Base-by-base conservation (phyloP, 441 rosid species). In the Metrosideros polymorpha region DNA sequence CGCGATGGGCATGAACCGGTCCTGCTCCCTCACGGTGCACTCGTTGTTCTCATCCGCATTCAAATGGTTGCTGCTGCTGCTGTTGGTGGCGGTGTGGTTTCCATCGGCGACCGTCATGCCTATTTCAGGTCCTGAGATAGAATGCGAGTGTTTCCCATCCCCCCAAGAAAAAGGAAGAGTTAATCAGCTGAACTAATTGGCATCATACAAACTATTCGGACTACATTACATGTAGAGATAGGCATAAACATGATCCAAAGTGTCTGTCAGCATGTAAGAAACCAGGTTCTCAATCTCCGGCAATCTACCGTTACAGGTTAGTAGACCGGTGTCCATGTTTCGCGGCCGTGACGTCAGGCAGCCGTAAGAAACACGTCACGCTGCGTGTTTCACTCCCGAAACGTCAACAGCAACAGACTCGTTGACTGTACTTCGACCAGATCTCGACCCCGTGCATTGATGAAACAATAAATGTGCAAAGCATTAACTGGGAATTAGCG, bases 1-100 rank as follows among this genome's bases (percentile, higher is more conserved):
- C 19, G 99, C 97, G 7, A 94, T 93, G 2, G 98, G 98, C 98
- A 96, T 93, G 92, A 90, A 95, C 35, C 91, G 96, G 88, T 94
- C 98, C 85, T 94, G 99, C 86, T 94, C 96, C 82, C 83, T 89
- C 83, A 94, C 94, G 53, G 90, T 90, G 88, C 96, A 94, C 86
- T 97, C 99, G 39, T 90, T 92, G 88, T 91, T 95, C 39, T 93
- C 93, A 2, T 89, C 86, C 10, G 86, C 59, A 66, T 66, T 66
- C 30, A 52, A 84, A 45, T 53, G 61, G 27, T 47, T 76, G 87
- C 9, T 30, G 84, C 27, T 8, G 51, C 30, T 45, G 77, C 5
- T 86, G 87, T 88, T 88, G 86, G n/a, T 83, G 85, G 51, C 88
- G 19, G 76, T 88, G 82, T 87, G 83, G 84, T 87, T 86, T 50